A percentile compares a stretch with the other conserved stretches of the same genome.
phyloP scores from a whole-genome alignment of 371 early-diverging fungal species.

The Mucor circinelloides region DNA sequence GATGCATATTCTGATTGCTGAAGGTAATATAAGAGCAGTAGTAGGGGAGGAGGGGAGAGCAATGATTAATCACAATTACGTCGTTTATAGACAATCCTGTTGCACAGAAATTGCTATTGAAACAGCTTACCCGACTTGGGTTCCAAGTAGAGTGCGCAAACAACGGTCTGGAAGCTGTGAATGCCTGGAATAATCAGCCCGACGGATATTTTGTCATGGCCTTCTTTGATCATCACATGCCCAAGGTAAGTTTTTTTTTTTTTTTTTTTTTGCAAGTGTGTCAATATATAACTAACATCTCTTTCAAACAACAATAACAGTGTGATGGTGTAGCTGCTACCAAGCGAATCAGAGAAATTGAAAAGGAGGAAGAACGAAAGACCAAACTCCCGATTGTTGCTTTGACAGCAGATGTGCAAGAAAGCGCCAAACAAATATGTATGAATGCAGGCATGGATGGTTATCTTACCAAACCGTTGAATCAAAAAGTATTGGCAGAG shows the following conservation, averaged over 20 bases:
- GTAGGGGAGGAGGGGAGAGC: background rate
- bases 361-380: constrained; percentile 16
- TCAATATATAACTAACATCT: background rate
- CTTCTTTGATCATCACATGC: constrained; percentile 57
- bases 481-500: constrained; percentile 36
- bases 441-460: constrained; percentile 55
- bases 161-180: constrained; percentile 47
- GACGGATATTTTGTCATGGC: constrained; percentile 37
- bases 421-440: constrained; percentile 47
- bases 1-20: constrained; percentile 46
- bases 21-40: constrained; percentile 35
- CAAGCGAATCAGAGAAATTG: constrained; percentile 38
- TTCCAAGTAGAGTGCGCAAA: constrained; percentile 49
- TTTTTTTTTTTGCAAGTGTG: background rate
- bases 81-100: constrained; percentile 46
- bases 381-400: constrained; percentile 36
- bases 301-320: constrained; percentile 10
- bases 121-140: constrained; percentile 45
- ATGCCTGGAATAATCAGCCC: constrained; percentile 37
- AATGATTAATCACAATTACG: background rate
- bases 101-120: constrained; percentile 45
- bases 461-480: constrained; percentile 47
- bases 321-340: constrained; percentile 57
- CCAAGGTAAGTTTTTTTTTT: constrained; percentile 29
- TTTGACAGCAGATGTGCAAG: constrained; percentile 54